Conservation (phyloP, 2,329 filamentous ascomycete species). For the Penicillium palitans region DNA sequence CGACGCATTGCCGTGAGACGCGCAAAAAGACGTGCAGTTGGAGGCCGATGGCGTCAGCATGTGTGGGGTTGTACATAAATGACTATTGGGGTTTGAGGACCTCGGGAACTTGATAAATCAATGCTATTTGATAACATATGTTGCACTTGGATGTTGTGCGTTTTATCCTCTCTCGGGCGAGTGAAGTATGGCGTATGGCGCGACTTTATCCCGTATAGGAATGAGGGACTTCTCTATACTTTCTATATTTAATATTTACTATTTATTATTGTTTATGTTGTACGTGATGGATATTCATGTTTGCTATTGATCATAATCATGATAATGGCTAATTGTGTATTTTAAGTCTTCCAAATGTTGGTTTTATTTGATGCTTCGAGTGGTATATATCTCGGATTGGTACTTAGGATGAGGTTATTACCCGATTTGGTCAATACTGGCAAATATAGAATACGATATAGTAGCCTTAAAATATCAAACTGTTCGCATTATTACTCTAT, state of each 20-base stretch:
- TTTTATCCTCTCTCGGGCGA: background rate
- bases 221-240: background rate
- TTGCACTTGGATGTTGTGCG: background rate
- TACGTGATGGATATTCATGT: background rate
- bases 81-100: background rate
- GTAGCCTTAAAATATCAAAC: background rate
- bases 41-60: constrained; percentile 30
- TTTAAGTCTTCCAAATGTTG: background rate
- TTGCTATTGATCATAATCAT: background rate
- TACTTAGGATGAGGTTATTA: background rate
- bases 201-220: background rate
- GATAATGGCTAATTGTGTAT: background rate
- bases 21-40: constrained; percentile 27
- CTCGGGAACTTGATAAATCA: too few relatives aligned
- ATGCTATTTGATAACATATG: background rate
- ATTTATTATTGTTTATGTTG: background rate
- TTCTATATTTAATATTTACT: background rate
- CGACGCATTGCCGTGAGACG: constrained; percentile 2
- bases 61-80: background rate
- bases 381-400: background rate
- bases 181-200: background rate
- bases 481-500: background rate
- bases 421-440: background rate
- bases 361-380: background rate
- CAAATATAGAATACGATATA: background rate